These are phyloP conservation scores for Populus hybrid DNA, from an alignment of 441 rosid species.

Conservation along the genomic window DNA sequence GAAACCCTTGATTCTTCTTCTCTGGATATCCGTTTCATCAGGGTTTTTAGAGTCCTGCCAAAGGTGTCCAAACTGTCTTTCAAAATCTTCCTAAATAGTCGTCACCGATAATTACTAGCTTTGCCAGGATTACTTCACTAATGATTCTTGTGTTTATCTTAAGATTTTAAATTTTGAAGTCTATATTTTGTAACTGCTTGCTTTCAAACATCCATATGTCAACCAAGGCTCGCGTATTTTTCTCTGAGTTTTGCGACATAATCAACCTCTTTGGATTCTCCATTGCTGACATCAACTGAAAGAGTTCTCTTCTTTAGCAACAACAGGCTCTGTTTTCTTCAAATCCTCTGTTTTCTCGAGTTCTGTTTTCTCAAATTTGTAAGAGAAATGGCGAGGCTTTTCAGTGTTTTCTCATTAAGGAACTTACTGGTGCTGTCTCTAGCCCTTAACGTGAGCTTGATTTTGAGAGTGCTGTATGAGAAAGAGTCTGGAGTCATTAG, in stretches of 20 bases:
- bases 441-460: constrained; percentile 60
- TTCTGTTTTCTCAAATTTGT: neutral
- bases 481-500: constrained; percentile 13
- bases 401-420: constrained; percentile 42
- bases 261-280: neutral
- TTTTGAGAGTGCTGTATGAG: constrained; percentile 39
- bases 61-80: neutral
- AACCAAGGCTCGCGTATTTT: neutral
- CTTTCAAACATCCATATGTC: constrained; percentile 3
- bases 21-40: neutral
- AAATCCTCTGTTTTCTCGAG: neutral
- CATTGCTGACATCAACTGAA: neutral
- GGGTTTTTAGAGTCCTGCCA: constrained; percentile 10
- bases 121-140: neutral
- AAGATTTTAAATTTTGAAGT: neutral
- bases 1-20: constrained; percentile 2
- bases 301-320: neutral
- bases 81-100: neutral
- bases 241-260: neutral
- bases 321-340: neutral
- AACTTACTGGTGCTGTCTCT: constrained; percentile 59
- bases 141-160: neutral
- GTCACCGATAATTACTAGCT: neutral
- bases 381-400: constrained; percentile 37
- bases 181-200: neutral